Conservation (phyloP, 768 basidiomycete genomes). For the Hirschioporus abietinus region DNA sequence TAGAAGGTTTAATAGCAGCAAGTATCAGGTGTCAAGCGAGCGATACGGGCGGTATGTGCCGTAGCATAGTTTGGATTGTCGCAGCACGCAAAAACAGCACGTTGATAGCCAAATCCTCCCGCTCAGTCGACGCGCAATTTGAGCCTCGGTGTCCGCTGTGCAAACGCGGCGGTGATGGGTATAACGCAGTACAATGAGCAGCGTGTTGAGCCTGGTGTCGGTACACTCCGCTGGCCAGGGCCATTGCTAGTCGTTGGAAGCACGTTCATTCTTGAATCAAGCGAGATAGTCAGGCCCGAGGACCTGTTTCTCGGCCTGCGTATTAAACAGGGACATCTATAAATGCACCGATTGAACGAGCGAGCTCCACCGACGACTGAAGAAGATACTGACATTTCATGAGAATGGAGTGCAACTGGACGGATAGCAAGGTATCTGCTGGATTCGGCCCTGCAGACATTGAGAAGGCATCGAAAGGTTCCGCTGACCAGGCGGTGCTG, state of each 20-base stretch:
- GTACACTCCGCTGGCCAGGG: background rate
- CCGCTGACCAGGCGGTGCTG: slow-evolving; percentile 1
- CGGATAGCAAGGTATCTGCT: background rate
- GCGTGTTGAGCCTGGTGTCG: background rate
- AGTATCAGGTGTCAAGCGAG: background rate
- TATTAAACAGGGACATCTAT: background rate
- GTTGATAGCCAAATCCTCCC: background rate
- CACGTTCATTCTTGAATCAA: slow-evolving; percentile 1
- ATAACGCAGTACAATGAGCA: background rate
- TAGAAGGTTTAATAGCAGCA: background rate
- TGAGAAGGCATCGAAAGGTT: background rate
- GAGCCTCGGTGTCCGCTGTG: background rate
- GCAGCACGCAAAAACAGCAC: background rate
- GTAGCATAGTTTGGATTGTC: background rate
- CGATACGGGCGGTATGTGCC: background rate
- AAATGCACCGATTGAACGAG: background rate
- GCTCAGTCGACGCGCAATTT: background rate
- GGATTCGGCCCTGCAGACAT: background rate
- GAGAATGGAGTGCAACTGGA: background rate
- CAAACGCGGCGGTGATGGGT: background rate
- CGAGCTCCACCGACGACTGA: background rate
- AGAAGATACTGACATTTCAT: background rate
- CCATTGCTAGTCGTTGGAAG: background rate
- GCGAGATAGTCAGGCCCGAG: background rate
- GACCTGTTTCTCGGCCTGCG: background rate